A percentile compares a stretch with the other conserved stretches of the same genome.
Evolutionary conservation across 441 rosid genomes (phyloP).

Genomic region (Melastoma candidum): DNA sequence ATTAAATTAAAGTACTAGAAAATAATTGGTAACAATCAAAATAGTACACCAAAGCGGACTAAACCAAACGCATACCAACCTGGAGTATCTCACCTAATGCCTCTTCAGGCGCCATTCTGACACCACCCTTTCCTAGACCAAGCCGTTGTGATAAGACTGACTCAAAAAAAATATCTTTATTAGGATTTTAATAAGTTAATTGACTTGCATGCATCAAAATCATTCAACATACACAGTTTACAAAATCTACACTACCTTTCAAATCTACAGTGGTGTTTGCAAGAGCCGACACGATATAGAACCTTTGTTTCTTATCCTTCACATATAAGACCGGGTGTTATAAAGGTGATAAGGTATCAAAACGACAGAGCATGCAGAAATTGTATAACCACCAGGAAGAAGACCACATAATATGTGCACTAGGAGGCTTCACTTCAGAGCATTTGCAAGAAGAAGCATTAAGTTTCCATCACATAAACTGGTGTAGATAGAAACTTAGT

Average conservation of each 20-base stretch:
- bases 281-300: constrained; percentile 69
- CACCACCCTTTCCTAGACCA: constrained; percentile 91
- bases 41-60: too few species aligned
- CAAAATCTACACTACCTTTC: constrained; percentile 38
- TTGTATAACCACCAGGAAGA: too few species aligned
- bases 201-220: not conserved
- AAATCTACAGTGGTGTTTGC: constrained; percentile 70
- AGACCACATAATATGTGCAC: too few species aligned
- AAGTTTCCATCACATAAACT: not conserved
- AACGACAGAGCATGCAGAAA: not conserved
- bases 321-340: not conserved
- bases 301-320: constrained; percentile 81
- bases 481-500: too few species aligned
- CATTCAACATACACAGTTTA: too few species aligned
- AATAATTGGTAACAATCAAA: too few species aligned
- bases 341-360: not conserved
- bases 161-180: not conserved
- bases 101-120: constrained; percentile 94
- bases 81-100: constrained; percentile 69
- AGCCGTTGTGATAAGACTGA: constrained; percentile 89
- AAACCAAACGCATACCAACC: constrained; percentile 27
- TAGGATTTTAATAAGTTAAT: not conserved
- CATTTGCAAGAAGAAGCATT: too few species aligned
- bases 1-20: too few species aligned
- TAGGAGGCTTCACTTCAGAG: too few species aligned